Base-by-base conservation (phyloP, 768 basidiomycete genomes). In the Lentinula raphanica region DNA sequence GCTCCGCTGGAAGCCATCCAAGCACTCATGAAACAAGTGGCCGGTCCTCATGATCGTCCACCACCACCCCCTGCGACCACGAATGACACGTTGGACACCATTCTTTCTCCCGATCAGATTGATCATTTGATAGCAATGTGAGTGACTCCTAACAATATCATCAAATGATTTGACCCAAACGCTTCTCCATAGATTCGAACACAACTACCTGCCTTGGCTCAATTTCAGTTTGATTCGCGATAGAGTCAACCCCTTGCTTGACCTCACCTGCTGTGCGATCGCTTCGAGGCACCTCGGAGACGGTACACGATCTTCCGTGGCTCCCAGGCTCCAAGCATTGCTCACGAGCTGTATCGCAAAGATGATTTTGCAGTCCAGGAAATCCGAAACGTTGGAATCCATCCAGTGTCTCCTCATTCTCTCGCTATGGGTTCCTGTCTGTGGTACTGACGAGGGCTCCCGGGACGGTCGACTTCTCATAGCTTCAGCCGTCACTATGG, bases 1-100 rank as follows among this genome's bases (percentile, higher is more conserved):
- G 70, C 76, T 13, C 75, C 75, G 17, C 71, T 78, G 65, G 61
- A 74, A 13, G 74, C 75, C 5, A 77, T 76, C 66, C 74, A 73
- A 58, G 70, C 71, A 31, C 64, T 77, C 38, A 67, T 70, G 6
- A 72, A 69, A 51, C 58, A 54, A 21, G 29, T 62, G 36, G 25
- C 27, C 23, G 49, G 32, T 35, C 17, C 49, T 49, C 29, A 49
- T 29, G 63, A 56, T 38, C 48, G 67, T 6, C 56, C 63, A n/a
- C 27, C 54, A 67, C 66, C 56, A n/a, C 27, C 54, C 67, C 66
- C 56, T 61, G 64, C 3, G 60, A 67, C 49, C 29, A 44, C 50
- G 63, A 71, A 51, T 55, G 68, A 42, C 40, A 44, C 42, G 19
- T 63, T 76, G 31, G 58, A 67, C 32, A 65, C 66, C 19, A 59